Conservation (phyloP, 163 green algal species). For the Scenedesmus sp. region DNA sequence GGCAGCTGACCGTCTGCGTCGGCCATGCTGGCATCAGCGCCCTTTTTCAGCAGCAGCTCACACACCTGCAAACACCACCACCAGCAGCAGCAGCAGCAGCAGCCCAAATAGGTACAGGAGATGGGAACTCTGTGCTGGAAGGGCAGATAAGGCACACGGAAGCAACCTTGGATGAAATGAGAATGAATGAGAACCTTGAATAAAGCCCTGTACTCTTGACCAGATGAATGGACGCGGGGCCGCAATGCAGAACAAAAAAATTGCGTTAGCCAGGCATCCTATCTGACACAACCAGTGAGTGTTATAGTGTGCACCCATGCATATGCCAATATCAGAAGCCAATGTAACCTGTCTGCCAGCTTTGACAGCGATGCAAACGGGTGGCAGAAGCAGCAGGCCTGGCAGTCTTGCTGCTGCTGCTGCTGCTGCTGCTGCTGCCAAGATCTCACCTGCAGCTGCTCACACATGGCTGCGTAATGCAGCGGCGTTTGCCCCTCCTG, state of each 20-base stretch:
- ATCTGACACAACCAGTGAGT: too few species aligned
- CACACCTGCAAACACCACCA: constrained; percentile 33
- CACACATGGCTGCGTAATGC: constrained; percentile 56
- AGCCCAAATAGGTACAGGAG: too few species aligned
- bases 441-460: constrained; percentile 1
- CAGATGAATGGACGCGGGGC: too few species aligned
- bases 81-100: background rate
- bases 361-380: too few species aligned
- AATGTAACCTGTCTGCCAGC: too few species aligned
- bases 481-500: constrained; percentile 49
- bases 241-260: too few species aligned
- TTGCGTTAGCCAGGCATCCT: too few species aligned
- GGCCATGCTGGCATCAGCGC: constrained; percentile 35
- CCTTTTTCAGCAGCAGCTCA: constrained; percentile 30
- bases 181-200: too few species aligned
- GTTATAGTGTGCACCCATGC: too few species aligned
- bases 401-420: background rate
- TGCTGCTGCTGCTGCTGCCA: background rate
- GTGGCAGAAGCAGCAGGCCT: background rate
- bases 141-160: background rate
- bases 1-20: constrained; percentile 42
- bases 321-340: too few species aligned
- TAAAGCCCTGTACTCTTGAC: too few species aligned
- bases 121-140: too few species aligned
- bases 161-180: background rate